Conservation (phyloP, 345 rosid genomes). For the Gossypium rotundifolium region DNA sequence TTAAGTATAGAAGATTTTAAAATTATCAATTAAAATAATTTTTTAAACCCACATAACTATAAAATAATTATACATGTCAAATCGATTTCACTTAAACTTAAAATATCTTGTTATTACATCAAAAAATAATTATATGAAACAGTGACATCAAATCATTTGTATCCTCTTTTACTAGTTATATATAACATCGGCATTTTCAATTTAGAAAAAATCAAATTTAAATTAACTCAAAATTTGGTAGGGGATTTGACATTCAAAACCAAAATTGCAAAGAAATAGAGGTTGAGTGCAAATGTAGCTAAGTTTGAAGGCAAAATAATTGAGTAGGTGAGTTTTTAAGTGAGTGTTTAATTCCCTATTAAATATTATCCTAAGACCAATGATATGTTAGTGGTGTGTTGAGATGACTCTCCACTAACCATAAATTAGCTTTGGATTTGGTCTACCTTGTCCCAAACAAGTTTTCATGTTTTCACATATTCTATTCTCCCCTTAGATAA, state of each 20-base stretch:
- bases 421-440: background rate
- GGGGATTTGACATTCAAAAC: background rate
- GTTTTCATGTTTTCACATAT: background rate
- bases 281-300: background rate
- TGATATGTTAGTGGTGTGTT: background rate
- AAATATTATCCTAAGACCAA: background rate
- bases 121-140: accelerated
- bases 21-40: no score
- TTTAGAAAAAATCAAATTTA: no score
- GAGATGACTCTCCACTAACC: background rate
- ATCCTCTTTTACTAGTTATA: accelerated
- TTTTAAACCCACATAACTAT: no score
- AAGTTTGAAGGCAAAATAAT: slow-evolving; percentile 3
- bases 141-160: accelerated
- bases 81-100: no score
- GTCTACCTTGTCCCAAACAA: background rate
- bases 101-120: no score
- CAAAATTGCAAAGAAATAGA: background rate
- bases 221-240: background rate
- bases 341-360: background rate
- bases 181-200: no score
- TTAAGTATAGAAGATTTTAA: no score
- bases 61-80: no score
- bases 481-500: background rate
- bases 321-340: slow-evolving; percentile 1